Conservation (phyloP, 1,284 basidiomycete species). For the Irpex lacteus region DNA sequence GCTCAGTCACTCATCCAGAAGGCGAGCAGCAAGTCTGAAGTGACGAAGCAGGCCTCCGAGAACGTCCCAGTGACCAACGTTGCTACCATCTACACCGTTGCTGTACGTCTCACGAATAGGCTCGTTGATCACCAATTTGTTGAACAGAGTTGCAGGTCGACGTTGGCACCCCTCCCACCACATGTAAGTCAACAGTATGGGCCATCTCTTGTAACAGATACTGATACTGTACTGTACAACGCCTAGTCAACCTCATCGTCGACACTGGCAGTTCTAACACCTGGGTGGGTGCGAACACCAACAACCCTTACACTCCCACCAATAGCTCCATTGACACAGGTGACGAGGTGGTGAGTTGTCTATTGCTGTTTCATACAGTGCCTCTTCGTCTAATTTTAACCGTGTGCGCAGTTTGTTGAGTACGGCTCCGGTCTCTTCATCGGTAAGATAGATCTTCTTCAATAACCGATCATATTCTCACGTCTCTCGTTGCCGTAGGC, state of each 20-base stretch:
- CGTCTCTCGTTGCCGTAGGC: conserved; percentile 25
- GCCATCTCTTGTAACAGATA: not conserved
- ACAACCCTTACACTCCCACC: conserved; percentile 32
- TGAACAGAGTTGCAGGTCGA: conserved; percentile 15
- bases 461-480: conserved; percentile 31
- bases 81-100: conserved; percentile 24
- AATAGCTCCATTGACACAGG: conserved; percentile 38
- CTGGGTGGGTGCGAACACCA: conserved; percentile 48
- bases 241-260: conserved; percentile 19
- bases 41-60: conserved; percentile 10
- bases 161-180: conserved; percentile 25
- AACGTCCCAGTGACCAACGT: conserved; percentile 23
- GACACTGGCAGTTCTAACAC: conserved; percentile 38
- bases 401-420: conserved; percentile 24
- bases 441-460: conserved; percentile 25
- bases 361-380: not conserved
- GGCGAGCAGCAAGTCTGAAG: not conserved
- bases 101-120: conserved; percentile 2
- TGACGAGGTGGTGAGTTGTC: conserved; percentile 33
- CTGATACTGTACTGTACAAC: not conserved
- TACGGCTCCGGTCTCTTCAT: conserved; percentile 49
- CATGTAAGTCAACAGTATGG: conserved; percentile 11
- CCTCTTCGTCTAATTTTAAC: not conserved
- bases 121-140: not conserved
- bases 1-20: conserved; percentile 20